phyloP scores from a whole-genome alignment of 768 basidiomycete genomes.

The Dacryopinax spathularia region DNA sequence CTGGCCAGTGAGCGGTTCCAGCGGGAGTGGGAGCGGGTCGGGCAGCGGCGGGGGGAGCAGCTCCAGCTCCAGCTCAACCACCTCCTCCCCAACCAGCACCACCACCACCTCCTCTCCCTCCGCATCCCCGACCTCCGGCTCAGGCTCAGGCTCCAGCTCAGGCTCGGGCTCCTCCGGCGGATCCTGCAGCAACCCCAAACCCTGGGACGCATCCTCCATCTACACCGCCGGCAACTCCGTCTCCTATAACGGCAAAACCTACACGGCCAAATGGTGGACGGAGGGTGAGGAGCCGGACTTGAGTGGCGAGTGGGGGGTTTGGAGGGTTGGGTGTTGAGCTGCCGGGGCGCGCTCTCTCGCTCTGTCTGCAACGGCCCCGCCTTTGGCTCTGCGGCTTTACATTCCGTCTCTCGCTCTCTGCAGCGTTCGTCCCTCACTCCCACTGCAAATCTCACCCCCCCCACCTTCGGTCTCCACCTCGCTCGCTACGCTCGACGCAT shows the following conservation, averaged over 20 bases:
- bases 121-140: not conserved
- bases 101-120: not conserved
- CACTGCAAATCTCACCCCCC: too few relatives aligned
- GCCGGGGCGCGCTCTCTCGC: too few relatives aligned
- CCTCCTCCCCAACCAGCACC: not conserved
- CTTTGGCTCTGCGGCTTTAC: too few relatives aligned
- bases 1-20: constrained; percentile 8
- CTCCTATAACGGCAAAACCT: not conserved
- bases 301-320: not conserved
- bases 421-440: too few relatives aligned
- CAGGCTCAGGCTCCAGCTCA: not conserved
- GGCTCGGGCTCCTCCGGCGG: not conserved
- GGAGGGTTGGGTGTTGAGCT: not conserved
- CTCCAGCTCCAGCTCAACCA: not conserved
- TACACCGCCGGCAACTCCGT: not conserved
- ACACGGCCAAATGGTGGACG: constrained; percentile 7
- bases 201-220: constrained; percentile 1
- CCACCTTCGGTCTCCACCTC: too few relatives aligned
- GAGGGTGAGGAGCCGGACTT: not conserved
- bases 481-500: too few relatives aligned
- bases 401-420: too few relatives aligned
- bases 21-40: not conserved
- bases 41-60: not conserved
- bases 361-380: too few relatives aligned
- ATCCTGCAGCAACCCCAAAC: not conserved